A percentile compares a stretch with the other conserved stretches of the same genome.
These are phyloP conservation scores for Torulaspora pretoriensis DNA, from an alignment of 1,139 yeast genomes.

Conservation along the genomic window DNA sequence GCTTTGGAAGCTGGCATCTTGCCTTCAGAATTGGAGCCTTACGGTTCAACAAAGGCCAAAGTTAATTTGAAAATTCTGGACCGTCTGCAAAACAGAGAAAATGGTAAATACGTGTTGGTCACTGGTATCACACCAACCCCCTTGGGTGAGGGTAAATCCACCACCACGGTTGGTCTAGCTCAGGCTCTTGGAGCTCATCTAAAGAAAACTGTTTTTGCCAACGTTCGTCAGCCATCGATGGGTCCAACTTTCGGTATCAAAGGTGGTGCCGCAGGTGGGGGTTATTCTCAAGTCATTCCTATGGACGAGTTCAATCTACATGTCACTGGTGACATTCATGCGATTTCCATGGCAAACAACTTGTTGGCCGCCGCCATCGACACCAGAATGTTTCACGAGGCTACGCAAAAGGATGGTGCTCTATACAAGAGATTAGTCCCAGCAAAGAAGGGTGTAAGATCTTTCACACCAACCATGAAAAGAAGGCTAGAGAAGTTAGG, in stretches of 20 bases:
- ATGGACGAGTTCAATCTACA: conserved; percentile 99
- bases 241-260: conserved; percentile 99
- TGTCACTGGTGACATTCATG: conserved; percentile 97
- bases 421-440: conserved; percentile 87
- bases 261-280: conserved; percentile 99
- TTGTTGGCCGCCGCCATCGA: conserved; percentile 96
- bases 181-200: conserved; percentile 95
- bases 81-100: conserved; percentile 60
- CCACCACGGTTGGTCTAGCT: conserved; percentile 94
- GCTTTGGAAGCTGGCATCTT: conserved; percentile 83
- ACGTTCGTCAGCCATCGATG: conserved; percentile 97
- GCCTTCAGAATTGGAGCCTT: conserved; percentile 81
- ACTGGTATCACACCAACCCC: conserved; percentile 99
- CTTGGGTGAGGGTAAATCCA: conserved; percentile 95
- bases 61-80: conserved; percentile 71
- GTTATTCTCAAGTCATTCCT: conserved; percentile 96
- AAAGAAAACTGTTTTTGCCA: conserved; percentile 83
- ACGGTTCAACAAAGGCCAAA: conserved; percentile 91
- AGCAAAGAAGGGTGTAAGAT: conserved; percentile 74
- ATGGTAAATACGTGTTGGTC: conserved; percentile 89
- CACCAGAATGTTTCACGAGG: conserved; percentile 95
- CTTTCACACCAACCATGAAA: conserved; percentile 73
- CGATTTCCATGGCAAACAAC: conserved; percentile 93
- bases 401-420: conserved; percentile 85
- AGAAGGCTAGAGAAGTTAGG: conserved; percentile 78